These are phyloP conservation scores for Filobasidium floriforme DNA, from an alignment of 768 basidiomycete genomes.

Conservation along the genomic window DNA sequence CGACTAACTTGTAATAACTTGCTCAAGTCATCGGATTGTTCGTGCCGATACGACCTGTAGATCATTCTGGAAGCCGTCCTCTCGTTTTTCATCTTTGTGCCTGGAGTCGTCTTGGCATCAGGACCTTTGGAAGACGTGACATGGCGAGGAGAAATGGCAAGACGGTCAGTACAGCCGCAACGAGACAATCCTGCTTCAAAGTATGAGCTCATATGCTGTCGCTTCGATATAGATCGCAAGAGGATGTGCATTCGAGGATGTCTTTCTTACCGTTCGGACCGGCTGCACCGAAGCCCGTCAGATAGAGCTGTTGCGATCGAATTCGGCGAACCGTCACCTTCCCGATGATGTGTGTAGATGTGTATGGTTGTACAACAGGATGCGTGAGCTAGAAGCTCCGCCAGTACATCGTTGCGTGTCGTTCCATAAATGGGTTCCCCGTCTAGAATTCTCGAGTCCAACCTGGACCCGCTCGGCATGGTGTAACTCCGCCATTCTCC, in stretches of 20 bases:
- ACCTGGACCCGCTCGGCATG: not conserved
- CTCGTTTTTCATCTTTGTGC: slow-evolving; percentile 37
- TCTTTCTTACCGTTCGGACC: slow-evolving; percentile 30
- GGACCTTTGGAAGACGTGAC: slow-evolving; percentile 37
- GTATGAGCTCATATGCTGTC: not conserved
- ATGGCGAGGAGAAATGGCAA: slow-evolving; percentile 40
- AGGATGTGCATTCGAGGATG: slow-evolving; percentile 35
- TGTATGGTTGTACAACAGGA: not conserved
- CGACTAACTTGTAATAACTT: not conserved
- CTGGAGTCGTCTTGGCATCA: slow-evolving; percentile 32
- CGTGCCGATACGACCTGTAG: slow-evolving; percentile 21
- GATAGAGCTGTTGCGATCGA: not conserved
- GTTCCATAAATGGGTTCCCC: too few relatives aligned
- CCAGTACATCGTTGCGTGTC: too few relatives aligned
- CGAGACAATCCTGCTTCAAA: not conserved
- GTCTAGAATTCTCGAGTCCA: too few relatives aligned
- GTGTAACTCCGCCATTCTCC: not conserved
- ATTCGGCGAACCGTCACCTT: not conserved
- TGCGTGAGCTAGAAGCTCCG: not conserved
- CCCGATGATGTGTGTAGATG: not conserved
- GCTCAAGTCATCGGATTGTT: not conserved
- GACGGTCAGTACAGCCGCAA: slow-evolving; percentile 29
- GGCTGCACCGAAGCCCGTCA: slow-evolving; percentile 1
- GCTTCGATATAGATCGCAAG: slow-evolving; percentile 19
- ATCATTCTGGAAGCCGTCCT: slow-evolving; percentile 37